Evolutionary conservation across 1,284 basidiomycete genomes (phyloP).

Genomic region (Tylopilus orsonianus): DNA sequence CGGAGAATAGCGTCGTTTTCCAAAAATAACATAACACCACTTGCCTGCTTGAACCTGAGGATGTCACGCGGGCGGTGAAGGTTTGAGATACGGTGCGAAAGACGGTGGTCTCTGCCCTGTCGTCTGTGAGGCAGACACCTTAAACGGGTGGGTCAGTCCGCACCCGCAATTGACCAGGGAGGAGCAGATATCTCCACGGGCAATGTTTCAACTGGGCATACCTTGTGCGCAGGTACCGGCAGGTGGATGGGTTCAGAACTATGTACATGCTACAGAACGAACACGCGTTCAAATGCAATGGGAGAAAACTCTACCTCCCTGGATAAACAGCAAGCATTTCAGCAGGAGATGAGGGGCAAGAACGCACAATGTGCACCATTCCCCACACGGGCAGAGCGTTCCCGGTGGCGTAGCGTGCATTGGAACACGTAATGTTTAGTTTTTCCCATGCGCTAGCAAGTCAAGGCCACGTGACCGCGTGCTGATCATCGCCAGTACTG

Average conservation of each 20-base stretch:
- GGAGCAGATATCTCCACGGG: not conserved
- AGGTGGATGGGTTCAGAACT: not conserved
- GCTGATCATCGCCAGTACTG: not conserved
- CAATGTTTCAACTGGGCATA: not conserved
- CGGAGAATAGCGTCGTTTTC: not conserved
- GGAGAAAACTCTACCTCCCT: not conserved
- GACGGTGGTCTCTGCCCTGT: not conserved
- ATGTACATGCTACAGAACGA: too few species aligned
- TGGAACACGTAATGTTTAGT: too few species aligned
- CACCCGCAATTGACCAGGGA: not conserved
- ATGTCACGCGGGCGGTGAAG: not conserved
- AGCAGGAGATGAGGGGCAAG: not conserved
- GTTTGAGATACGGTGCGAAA: not conserved
- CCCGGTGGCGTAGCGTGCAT: too few species aligned
- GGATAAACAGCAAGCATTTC: not conserved
- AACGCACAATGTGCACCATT: slow-evolving; percentile 2
- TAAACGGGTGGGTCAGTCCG: not conserved
- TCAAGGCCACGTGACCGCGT: slow-evolving; percentile 17
- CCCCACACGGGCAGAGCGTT: too few species aligned
- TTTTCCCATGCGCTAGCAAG: too few species aligned
- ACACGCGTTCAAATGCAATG: not conserved
- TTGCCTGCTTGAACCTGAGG: not conserved
- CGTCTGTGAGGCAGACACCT: not conserved
- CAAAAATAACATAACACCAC: slow-evolving; percentile 1
- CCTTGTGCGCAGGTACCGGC: not conserved